phyloP scores from a whole-genome alignment of 2,329 filamentous ascomycete genomes.

The Thielaviopsis euricoi region DNA sequence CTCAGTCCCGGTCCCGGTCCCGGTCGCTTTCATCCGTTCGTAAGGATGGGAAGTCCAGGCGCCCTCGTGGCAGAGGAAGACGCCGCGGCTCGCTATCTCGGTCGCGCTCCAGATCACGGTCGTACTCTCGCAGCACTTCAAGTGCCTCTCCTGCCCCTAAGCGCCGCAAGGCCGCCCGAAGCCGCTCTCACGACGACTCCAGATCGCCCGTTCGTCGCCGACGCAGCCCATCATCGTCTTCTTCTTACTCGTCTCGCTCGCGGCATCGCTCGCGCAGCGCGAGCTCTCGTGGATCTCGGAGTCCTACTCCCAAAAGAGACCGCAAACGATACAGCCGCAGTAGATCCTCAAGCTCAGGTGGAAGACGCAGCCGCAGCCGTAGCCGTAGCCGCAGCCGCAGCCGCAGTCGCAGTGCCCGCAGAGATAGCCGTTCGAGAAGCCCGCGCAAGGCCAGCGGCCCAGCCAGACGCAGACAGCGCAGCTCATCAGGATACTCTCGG shows the following conservation, averaged over 20 bases:
- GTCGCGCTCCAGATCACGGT: slow-evolving; percentile 1
- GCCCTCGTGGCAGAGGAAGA: too few relatives aligned
- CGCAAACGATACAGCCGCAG: slow-evolving; percentile 8
- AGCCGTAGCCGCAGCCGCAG: slow-evolving; percentile 12
- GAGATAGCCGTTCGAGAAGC: slow-evolving; percentile 2
- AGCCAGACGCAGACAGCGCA: slow-evolving; percentile 7
- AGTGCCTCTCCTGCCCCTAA: slow-evolving; percentile 8
- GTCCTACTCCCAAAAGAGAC: slow-evolving; percentile 2
- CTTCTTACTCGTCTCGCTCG: slow-evolving; percentile 1
- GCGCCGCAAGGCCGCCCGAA: slow-evolving; percentile 5
- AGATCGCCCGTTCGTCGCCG: slow-evolving; percentile 2
- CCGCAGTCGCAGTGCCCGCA: neutral
- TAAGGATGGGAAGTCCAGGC: too few relatives aligned
- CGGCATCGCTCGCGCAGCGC: slow-evolving; percentile 13
- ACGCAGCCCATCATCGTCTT: slow-evolving; percentile 1
- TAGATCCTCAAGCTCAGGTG: neutral
- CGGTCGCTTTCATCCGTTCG: slow-evolving; percentile 10
- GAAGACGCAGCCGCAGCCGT: slow-evolving; percentile 13
- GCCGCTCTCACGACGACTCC: neutral
- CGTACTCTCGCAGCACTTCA: slow-evolving; percentile 13
- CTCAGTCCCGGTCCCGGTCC: slow-evolving; percentile 15
- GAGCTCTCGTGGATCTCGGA: slow-evolving; percentile 3
- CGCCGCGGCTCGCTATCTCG: too few relatives aligned
- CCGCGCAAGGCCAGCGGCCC: slow-evolving; percentile 3
- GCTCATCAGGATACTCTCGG: slow-evolving; percentile 8